Percentiles rank a stretch among this genome's conserved stretches.
phyloP scores from a whole-genome alignment of 768 basidiomycete species.

The Panellus pusillus region DNA sequence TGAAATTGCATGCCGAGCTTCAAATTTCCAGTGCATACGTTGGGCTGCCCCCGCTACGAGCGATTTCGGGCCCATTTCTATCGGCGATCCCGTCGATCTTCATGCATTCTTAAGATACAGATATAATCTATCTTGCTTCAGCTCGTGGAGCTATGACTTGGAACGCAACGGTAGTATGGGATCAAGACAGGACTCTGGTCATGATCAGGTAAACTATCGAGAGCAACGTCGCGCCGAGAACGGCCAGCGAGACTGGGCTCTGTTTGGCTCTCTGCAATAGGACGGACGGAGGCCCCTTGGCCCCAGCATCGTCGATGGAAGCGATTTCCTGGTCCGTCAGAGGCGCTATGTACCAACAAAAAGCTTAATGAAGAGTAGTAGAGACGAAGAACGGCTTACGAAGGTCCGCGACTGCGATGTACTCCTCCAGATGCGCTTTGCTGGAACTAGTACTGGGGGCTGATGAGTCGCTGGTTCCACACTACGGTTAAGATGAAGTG shows the following conservation, averaged over 20 bases:
- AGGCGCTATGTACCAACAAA: constrained; percentile 35
- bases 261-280: neutral
- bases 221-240: neutral
- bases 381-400: constrained; percentile 30
- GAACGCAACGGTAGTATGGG: no score
- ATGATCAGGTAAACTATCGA: constrained; percentile 8
- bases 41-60: no score
- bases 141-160: no score
- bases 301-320: constrained; percentile 65
- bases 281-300: constrained; percentile 43
- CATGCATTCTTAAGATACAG: no score
- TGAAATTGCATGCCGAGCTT: no score
- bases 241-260: neutral
- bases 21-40: no score
- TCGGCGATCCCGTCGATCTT: no score
- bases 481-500: neutral
- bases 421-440: constrained; percentile 62
- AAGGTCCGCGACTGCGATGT: constrained; percentile 64
- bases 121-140: no score
- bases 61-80: no score
- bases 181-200: neutral
- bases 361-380: neutral
- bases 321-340: constrained; percentile 58
- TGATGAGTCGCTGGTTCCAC: neutral
- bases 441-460: constrained; percentile 55